A percentile compares a stretch with the other conserved stretches of the same genome.
Evolutionary conservation across 306 rosid genomes (phyloP).

Genomic region (Cicer arietinum): DNA sequence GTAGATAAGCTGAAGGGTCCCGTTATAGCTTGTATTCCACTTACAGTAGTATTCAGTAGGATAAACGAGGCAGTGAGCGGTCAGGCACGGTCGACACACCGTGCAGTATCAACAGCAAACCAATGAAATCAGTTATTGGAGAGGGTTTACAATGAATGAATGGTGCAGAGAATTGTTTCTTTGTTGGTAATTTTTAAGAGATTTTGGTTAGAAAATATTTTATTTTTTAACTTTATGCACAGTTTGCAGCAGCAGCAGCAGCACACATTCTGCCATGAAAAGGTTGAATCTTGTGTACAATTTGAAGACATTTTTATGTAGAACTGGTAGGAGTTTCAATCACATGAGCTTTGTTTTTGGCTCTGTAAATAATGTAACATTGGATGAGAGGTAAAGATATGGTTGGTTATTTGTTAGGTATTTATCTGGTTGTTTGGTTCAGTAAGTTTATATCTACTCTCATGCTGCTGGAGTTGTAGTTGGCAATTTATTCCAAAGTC

Average conservation of each 20-base stretch:
- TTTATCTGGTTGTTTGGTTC: constrained; percentile 55
- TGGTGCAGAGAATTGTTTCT: constrained; percentile 42
- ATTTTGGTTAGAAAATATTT: constrained; percentile 52
- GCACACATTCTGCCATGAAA: constrained; percentile 39
- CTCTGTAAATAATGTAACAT: constrained; percentile 79
- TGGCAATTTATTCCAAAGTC: constrained; percentile 38
- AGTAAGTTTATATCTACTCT: constrained; percentile 44
- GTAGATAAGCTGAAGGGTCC: constrained; percentile 71
- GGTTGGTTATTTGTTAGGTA: constrained; percentile 66
- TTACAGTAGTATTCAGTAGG: constrained; percentile 83
- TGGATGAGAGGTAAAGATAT: constrained; percentile 72
- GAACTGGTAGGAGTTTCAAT: constrained; percentile 50
- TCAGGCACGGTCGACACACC: constrained; percentile 62
- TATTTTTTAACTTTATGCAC: constrained; percentile 44
- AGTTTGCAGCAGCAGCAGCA: constrained; percentile 56
- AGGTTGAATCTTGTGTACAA: constrained; percentile 63
- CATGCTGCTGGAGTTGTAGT: constrained; percentile 47
- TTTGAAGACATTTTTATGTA: constrained; percentile 53
- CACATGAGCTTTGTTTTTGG: constrained; percentile 57
- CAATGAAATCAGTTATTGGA: constrained; percentile 47
- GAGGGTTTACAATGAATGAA: constrained; percentile 39
- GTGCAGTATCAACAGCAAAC: constrained; percentile 50
- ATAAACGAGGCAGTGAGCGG: constrained; percentile 86
- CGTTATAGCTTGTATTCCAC: constrained; percentile 85
- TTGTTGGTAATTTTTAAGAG: constrained; percentile 49